phyloP scores from a whole-genome alignment of 129 eudicot genomes.

The Pittosporum tobira region DNA sequence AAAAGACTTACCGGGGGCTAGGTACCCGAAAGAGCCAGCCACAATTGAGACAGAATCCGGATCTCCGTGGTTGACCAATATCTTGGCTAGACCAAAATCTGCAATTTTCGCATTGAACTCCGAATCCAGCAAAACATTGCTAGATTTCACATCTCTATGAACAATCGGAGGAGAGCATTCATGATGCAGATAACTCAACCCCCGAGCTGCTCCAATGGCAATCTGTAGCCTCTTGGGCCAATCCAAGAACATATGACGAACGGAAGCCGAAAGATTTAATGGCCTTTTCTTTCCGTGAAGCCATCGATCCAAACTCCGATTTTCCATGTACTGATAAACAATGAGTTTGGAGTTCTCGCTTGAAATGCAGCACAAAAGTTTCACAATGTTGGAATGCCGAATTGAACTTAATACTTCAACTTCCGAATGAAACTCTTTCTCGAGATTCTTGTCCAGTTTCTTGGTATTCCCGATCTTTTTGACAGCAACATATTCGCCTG shows the following conservation, averaged over 20 bases:
- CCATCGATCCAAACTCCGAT: slow-evolving; percentile 73
- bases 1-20: slow-evolving; percentile 67
- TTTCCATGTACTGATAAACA: slow-evolving; percentile 69
- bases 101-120: slow-evolving; percentile 86
- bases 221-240: slow-evolving; percentile 75
- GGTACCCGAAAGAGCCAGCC: slow-evolving; percentile 80
- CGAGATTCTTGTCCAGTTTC: slow-evolving; percentile 39
- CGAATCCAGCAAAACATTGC: slow-evolving; percentile 62
- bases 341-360: slow-evolving; percentile 60
- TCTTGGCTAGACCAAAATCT: slow-evolving; percentile 87
- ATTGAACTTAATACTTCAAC: slow-evolving; percentile 54
- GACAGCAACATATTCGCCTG: slow-evolving; percentile 60
- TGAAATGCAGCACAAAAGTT: slow-evolving; percentile 62
- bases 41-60: slow-evolving; percentile 51
- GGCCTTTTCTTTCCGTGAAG: slow-evolving; percentile 36
- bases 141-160: slow-evolving; percentile 79
- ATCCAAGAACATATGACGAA: slow-evolving; percentile 44
- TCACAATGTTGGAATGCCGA: slow-evolving; percentile 73
- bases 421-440: slow-evolving; percentile 68
- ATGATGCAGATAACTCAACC: slow-evolving; percentile 81
- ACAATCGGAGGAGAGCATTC: slow-evolving; percentile 61
- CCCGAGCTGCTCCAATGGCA: slow-evolving; percentile 76
- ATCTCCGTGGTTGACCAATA: slow-evolving; percentile 39
- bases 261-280: slow-evolving; percentile 12
- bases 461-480: slow-evolving; percentile 54